phyloP scores from a whole-genome alignment of 1,139 yeast species.

The Groenewaldozyma auringiensis region DNA sequence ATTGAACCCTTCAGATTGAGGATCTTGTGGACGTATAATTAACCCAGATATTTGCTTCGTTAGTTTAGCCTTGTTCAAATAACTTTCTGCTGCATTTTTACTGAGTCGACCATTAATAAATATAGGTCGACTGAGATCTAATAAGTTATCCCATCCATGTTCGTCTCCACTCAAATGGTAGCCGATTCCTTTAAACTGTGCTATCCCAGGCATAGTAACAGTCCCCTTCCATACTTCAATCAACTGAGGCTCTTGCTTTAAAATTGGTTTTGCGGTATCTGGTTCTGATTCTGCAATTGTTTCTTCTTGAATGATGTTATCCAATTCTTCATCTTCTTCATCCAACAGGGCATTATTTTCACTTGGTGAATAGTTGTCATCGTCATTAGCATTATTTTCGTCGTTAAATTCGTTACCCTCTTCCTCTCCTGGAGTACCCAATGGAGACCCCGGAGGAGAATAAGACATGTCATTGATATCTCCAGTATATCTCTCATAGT shows the following conservation, averaged over 20 bases:
- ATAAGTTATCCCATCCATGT: constrained; percentile 26
- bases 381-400: constrained; percentile 2
- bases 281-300: constrained; percentile 10
- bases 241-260: constrained; percentile 1
- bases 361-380: neutral
- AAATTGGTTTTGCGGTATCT: neutral
- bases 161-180: constrained; percentile 37
- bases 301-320: constrained; percentile 28
- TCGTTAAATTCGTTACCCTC: constrained; percentile 7
- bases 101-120: constrained; percentile 60
- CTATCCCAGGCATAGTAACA: constrained; percentile 48
- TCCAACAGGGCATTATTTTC: neutral
- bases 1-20: constrained; percentile 27
- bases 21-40: constrained; percentile 20
- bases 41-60: constrained; percentile 48
- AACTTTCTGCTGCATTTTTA: constrained; percentile 45
- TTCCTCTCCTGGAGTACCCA: constrained; percentile 6
- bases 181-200: constrained; percentile 41
- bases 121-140: constrained; percentile 32
- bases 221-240: constrained; percentile 47
- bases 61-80: constrained; percentile 43
- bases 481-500: constrained; percentile 1
- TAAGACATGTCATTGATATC: constrained; percentile 15
- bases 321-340: constrained; percentile 23
- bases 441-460: constrained; percentile 20